Evolutionary conservation across 345 rosid genomes (phyloP), one percentile per base, ranked within the genome.

Genomic region (Tarenaya hassleriana): DNA sequence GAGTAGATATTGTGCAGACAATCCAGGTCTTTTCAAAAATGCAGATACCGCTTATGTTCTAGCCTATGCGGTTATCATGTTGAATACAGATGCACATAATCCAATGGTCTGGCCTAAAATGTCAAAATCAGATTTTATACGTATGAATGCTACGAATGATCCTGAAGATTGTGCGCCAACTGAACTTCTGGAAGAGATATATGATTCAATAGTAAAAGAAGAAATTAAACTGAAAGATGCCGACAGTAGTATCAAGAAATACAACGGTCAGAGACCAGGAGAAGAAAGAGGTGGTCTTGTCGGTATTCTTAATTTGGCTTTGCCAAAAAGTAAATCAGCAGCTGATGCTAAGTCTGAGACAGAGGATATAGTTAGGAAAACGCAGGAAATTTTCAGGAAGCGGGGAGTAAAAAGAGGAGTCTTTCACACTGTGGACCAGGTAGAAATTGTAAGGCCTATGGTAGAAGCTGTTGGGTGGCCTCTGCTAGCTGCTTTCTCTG

Each of bases 401-500:
- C 78, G 82, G 69, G 90, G 90, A 66, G 81, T 68, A 60, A 85
- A 80, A 73, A 78, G 94, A 77, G 98, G 95, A 63, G 76, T 84
- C 67, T 84, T 92, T 69, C 79, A 81, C 67, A 79, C 88, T 32
- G 77, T 86, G 32, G 72, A 85, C 46, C 75, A 79, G 60, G 77
- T 81, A 52, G 95, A 88, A 60, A 75, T 92, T 27, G 75, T 85
- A 58, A 81, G 85, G 76, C 98, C 97, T 50, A 92, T 92, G 97
- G 91, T 92, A 66, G 98, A 92, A 69, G 96, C 98, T 41, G 94
- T 92, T 60, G 98, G 97, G 46, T 92, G 98, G 98, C 88, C 95
- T 35, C 68, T 88, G 66, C 97, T 92, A 52, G 98, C 94, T 55
- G 78, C 98, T 55, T 92, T 92, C 78, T 88, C 98, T 0, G 98